Conservation (phyloP, 2,329 filamentous ascomycete species). For the Colletotrichum eremochloae region DNA sequence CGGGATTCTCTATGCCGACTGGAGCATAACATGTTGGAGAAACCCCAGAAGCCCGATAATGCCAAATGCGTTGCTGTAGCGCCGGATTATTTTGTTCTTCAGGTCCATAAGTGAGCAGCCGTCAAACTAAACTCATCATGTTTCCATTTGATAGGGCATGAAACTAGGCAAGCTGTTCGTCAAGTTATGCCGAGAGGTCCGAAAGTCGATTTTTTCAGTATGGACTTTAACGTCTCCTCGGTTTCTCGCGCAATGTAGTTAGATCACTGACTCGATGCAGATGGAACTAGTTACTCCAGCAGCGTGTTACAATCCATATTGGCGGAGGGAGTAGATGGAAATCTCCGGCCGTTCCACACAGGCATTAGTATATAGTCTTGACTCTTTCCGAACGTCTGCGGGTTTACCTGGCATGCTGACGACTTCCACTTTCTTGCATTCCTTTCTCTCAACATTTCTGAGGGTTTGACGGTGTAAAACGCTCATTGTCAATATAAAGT, state of each 20-base stretch:
- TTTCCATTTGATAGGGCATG: not conserved
- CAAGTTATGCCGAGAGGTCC: not conserved
- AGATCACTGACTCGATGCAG: not conserved
- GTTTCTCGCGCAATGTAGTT: too few species aligned
- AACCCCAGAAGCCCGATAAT: not conserved
- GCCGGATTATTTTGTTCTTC: not conserved
- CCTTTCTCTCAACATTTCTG: too few species aligned
- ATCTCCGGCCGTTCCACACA: too few species aligned
- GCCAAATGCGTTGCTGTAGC: not conserved
- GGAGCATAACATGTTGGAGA: not conserved
- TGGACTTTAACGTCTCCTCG: not conserved
- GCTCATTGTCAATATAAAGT: too few species aligned
- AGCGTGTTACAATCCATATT: too few species aligned
- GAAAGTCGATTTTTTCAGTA: not conserved
- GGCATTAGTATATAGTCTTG: too few species aligned
- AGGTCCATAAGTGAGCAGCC: not conserved
- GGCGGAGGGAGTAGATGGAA: too few species aligned
- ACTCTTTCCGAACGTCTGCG: too few species aligned
- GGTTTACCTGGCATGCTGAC: too few species aligned
- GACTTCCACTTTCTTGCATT: too few species aligned
- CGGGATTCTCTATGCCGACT: too few species aligned
- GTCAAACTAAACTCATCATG: not conserved
- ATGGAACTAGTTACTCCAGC: not conserved
- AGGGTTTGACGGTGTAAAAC: too few species aligned
- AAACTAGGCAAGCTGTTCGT: not conserved